These are phyloP conservation scores for Zea luxurians DNA, from an alignment of 176 grass and related monocot genomes.

Conservation along the genomic window DNA sequence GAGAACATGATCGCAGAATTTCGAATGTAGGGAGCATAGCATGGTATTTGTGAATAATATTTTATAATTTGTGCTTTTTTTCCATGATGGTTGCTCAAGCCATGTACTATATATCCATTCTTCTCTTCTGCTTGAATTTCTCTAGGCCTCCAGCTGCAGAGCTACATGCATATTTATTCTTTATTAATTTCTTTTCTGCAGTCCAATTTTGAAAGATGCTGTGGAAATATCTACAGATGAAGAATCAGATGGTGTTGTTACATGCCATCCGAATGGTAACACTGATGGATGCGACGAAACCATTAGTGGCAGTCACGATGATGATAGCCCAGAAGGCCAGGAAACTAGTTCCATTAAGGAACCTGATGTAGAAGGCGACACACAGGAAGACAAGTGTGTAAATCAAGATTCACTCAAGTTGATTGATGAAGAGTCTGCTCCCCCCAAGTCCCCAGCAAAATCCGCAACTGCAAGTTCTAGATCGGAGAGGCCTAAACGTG, in stretches of 20 bases:
- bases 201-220: constrained; percentile 66
- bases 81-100: constrained; percentile 22
- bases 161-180: constrained; percentile 32
- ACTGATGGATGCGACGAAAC: constrained; percentile 35
- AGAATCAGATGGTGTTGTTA: constrained; percentile 61
- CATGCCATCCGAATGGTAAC: constrained; percentile 46
- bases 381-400: constrained; percentile 52
- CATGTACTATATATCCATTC: background rate
- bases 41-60: constrained; percentile 10
- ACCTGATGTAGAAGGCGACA: constrained; percentile 29
- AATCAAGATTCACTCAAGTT: constrained; percentile 57
- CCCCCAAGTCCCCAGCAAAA: constrained; percentile 47
- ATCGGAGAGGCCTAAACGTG: constrained; percentile 46
- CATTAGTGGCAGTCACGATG: constrained; percentile 37
- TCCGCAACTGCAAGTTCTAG: constrained; percentile 49
- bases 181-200: constrained; percentile 42
- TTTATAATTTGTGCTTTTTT: constrained; percentile 33
- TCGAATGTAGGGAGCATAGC: constrained; percentile 10
- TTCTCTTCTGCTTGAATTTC: constrained; percentile 23
- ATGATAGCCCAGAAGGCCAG: constrained; percentile 39
- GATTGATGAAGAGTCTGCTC: constrained; percentile 42
- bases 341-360: constrained; percentile 32
- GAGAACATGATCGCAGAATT: constrained; percentile 17
- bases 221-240: constrained; percentile 57
- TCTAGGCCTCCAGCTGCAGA: constrained; percentile 15